Percentiles rank a stretch among this genome's conserved stretches.
phyloP scores from a whole-genome alignment of 2,329 filamentous ascomycete species.

The Scedosporium boydii region DNA sequence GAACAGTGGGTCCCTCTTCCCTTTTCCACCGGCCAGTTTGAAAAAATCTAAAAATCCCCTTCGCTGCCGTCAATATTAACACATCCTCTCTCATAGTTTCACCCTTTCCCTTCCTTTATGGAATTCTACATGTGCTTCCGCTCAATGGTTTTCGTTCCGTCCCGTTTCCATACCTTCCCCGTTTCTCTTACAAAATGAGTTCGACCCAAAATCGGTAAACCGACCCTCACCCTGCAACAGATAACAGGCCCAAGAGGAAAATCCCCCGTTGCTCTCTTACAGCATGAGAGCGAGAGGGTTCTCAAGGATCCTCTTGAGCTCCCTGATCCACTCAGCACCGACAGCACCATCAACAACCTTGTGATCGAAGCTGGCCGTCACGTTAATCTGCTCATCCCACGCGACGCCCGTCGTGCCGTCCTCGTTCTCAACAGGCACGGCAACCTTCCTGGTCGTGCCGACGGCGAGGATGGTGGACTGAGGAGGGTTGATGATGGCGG shows the following conservation, averaged over 20 bases:
- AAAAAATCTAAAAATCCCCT: not conserved
- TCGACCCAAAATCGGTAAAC: not conserved
- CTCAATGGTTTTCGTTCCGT: not conserved
- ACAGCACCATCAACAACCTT: slow-evolving; percentile 96
- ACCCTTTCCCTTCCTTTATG: not conserved
- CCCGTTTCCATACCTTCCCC: not conserved
- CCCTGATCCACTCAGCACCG: slow-evolving; percentile 91
- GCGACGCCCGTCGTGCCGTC: slow-evolving; percentile 66
- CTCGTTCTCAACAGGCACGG: slow-evolving; percentile 75
- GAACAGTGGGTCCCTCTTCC: not conserved
- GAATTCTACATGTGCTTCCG: not conserved
- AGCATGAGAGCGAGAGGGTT: slow-evolving; percentile 92
- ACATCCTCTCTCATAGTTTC: not conserved
- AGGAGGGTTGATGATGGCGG: slow-evolving; percentile 96
- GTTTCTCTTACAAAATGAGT: not conserved
- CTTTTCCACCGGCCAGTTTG: not conserved
- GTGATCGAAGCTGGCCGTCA: slow-evolving; percentile 96
- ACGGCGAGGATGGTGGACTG: slow-evolving; percentile 93
- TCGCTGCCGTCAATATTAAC: not conserved
- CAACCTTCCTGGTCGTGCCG: slow-evolving; percentile 91
- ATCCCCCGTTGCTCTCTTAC: slow-evolving; percentile 37
- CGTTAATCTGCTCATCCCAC: slow-evolving; percentile 95
- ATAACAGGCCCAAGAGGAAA: not conserved
- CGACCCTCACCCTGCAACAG: not conserved
- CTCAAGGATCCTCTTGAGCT: slow-evolving; percentile 96